Percentiles rank a stretch among this genome's conserved stretches.
phyloP scores from a whole-genome alignment of 352 stramenopile genomes.

The Aphanomyces euteiches region DNA sequence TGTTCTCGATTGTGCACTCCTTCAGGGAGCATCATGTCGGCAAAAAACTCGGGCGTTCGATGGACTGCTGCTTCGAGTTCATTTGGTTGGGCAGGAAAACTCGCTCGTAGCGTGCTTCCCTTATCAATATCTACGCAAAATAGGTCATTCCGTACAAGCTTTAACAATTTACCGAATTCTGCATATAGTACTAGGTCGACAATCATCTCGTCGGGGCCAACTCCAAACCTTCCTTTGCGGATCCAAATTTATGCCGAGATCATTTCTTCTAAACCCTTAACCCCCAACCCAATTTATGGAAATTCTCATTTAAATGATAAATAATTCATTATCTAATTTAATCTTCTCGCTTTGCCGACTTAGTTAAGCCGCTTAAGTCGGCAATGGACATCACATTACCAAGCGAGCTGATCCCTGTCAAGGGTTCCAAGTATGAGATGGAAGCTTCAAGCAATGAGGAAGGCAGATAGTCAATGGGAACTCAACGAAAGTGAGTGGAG shows the following conservation, averaged over 20 bases:
- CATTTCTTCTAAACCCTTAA: background rate
- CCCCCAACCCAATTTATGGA: background rate
- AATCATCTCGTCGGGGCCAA: slow-evolving; percentile 2
- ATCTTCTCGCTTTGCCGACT: no score
- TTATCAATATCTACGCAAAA: slow-evolving; percentile 87
- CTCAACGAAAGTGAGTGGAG: background rate
- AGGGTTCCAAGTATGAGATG: background rate
- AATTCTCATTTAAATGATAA: background rate
- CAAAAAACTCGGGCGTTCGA: slow-evolving; percentile 87
- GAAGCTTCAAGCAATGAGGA: background rate
- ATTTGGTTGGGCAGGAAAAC: slow-evolving; percentile 39
- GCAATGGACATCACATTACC: no score
- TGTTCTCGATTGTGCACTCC: slow-evolving; percentile 84
- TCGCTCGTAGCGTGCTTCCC: slow-evolving; percentile 75
- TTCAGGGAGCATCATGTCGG: slow-evolving; percentile 84
- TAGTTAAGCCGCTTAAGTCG: no score
- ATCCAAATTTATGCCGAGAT: no score
- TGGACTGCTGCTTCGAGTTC: slow-evolving; percentile 42
- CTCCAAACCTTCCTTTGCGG: no score
- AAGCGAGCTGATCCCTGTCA: no score
- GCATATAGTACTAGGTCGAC: slow-evolving; percentile 10
- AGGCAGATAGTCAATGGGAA: background rate
- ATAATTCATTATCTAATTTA: no score
- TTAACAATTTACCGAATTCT: slow-evolving; percentile 23
- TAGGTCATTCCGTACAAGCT: background rate